Evolutionary conservation across 371 early-diverging fungal genomes (phyloP), one percentile per base, ranked within the genome.

Genomic region (Enterocytospora artemiae): DNA sequence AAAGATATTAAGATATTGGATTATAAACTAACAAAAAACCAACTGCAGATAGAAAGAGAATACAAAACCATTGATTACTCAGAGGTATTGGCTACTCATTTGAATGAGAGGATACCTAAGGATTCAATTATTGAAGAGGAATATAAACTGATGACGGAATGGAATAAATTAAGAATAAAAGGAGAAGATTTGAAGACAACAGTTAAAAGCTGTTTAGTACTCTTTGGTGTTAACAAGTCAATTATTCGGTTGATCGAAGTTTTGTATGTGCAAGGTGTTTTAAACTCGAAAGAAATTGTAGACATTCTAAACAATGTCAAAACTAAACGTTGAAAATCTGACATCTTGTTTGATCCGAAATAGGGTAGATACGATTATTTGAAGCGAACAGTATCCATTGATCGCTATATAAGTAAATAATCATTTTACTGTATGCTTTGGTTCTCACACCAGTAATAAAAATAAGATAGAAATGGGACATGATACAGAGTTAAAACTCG

Each of bases 271-370:
- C 12, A 24, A 22, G 48, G 48, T n/a, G 7, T 48, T 7, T 22
- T 48, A 48, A 48, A 48, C 24, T n/a, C n/a, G 12, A 22, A 12
- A 48, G 48, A 48, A 48, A 39, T 39, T 12, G n/a, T 39, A n/a
- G n/a, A 39, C 9, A 39, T 39, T 12, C 39, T 39, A 39, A 39
- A 39, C n/a, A 39, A 39, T 9, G n/a, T 39, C n/a, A n/a, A n/a
- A n/a, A n/a, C n/a, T n/a, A n/a, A n/a, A n/a, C n/a, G n/a, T n/a
- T n/a, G n/a, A n/a, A n/a, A n/a, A n/a, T n/a, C n/a, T n/a, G n/a
- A n/a, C n/a, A n/a, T n/a, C n/a, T n/a, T n/a, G n/a, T n/a, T n/a
- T n/a, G n/a, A n/a, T n/a, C n/a, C n/a, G n/a, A n/a, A n/a, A n/a
- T n/a, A n/a, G n/a, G n/a, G n/a, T n/a, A n/a, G n/a, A n/a, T n/a